phyloP scores from a whole-genome alignment of 345 rosid genomes.

The Excoecaria agallocha region DNA sequence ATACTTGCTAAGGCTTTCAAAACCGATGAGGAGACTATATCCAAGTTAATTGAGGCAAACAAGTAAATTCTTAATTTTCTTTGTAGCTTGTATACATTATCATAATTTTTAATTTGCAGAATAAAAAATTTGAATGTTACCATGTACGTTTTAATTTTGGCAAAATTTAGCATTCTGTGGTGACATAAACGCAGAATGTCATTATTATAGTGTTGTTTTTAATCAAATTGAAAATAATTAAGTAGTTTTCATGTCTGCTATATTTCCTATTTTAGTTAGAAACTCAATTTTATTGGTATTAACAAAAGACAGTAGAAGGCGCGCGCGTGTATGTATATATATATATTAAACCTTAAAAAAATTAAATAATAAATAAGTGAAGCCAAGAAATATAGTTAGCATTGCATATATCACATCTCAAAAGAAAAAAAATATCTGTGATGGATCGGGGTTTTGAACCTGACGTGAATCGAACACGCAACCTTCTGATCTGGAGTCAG shows the following conservation, averaged over 20 bases:
- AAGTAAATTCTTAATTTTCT: neutral
- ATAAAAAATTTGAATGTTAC: neutral
- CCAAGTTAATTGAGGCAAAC: conserved; percentile 27
- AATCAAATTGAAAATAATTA: too few species aligned
- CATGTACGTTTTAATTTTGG: neutral
- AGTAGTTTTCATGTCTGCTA: too few species aligned
- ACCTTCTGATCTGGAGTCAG: conserved; percentile 99
- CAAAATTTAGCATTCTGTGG: too few species aligned
- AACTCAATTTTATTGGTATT: too few species aligned
- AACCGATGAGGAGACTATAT: conserved; percentile 23
- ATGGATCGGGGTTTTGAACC: conserved; percentile 13
- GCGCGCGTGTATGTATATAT: too few species aligned
- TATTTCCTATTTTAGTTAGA: too few species aligned
- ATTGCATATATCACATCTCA: neutral
- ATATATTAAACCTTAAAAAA: too few species aligned
- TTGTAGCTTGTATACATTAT: neutral
- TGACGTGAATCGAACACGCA: conserved; percentile 38
- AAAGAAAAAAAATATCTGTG: neutral
- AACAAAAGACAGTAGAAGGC: too few species aligned
- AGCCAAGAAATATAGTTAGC: neutral
- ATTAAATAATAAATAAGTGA: too few species aligned
- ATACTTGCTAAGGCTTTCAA: conserved; percentile 30
- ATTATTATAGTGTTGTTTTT: too few species aligned
- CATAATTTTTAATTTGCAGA: neutral
- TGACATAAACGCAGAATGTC: too few species aligned